Evolutionary conservation across 192 early-diverging fungal species (phyloP).

Genomic region (Linnemannia zychae): DNA sequence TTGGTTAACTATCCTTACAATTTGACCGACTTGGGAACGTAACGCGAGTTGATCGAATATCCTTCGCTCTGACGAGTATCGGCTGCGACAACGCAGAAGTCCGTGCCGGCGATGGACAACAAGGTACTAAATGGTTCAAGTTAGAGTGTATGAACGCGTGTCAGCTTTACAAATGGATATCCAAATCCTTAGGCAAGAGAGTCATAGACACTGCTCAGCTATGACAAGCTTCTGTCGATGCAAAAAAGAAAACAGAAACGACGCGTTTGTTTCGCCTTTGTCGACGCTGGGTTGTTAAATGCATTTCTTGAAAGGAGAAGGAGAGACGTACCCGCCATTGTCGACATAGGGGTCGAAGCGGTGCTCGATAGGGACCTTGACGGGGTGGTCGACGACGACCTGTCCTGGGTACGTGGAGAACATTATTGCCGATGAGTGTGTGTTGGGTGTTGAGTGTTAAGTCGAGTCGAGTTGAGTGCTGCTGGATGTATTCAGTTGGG

Average conservation of each 20-base stretch:
- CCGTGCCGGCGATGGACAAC: conserved; percentile 94
- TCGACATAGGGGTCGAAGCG: conserved; percentile 93
- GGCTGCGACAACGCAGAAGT: conserved; percentile 94
- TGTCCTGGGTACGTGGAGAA: conserved; percentile 55
- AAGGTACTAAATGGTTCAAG: conserved; percentile 49
- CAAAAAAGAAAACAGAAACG: not conserved
- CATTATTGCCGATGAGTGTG: not conserved
- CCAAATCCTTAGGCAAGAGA: not conserved
- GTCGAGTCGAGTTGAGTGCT: not conserved
- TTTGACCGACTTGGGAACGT: conserved; percentile 90
- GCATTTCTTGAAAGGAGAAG: not conserved
- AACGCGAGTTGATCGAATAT: conserved; percentile 95
- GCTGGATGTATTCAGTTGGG: too few species aligned
- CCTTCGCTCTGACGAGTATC: conserved; percentile 97
- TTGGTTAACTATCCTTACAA: conserved; percentile 61
- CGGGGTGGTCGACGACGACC: conserved; percentile 54
- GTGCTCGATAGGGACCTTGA: conserved; percentile 62
- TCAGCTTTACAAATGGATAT: not conserved
- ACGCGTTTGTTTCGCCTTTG: not conserved
- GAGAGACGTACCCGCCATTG: conserved; percentile 75
- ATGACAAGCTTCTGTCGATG: not conserved
- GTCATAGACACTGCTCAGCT: not conserved
- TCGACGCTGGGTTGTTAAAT: not conserved
- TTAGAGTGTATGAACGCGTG: not conserved
- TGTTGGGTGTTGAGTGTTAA: not conserved